A percentile compares a stretch with the other conserved stretches of the same genome.
Conservation (phyloP, 208 protist species). For the Kentomonas sorsogonicus region DNA sequence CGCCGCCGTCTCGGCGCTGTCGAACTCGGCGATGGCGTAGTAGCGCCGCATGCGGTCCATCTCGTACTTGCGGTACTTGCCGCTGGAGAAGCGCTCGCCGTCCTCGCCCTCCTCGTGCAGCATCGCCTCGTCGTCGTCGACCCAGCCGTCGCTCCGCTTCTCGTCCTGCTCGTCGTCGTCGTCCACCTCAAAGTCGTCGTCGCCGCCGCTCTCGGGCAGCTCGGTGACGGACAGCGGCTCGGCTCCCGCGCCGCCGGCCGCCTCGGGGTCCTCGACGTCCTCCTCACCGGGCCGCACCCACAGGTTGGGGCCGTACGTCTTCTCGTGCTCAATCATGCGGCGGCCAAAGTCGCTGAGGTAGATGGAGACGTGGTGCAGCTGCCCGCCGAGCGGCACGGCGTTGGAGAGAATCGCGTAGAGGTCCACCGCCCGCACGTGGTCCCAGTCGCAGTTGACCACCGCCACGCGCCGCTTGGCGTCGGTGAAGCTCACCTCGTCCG, state of each 20-base stretch:
- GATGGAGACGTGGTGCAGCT: slow-evolving; percentile 83
- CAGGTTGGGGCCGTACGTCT: slow-evolving; percentile 69
- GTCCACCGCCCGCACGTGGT: slow-evolving; percentile 91
- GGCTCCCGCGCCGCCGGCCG: background rate
- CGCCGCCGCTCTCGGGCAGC: slow-evolving; percentile 25
- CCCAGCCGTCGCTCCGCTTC: slow-evolving; percentile 52
- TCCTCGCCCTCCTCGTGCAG: slow-evolving; percentile 71
- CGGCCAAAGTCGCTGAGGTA: slow-evolving; percentile 96
- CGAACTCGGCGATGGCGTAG: slow-evolving; percentile 96
- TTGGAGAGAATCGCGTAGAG: slow-evolving; percentile 94
- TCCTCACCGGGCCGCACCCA: slow-evolving; percentile 62
- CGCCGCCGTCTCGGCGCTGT: slow-evolving; percentile 86
- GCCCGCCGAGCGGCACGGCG: slow-evolving; percentile 92
- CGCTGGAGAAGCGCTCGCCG: slow-evolving; percentile 85
- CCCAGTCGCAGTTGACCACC: slow-evolving; percentile 96
- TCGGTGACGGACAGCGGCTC: slow-evolving; percentile 23
- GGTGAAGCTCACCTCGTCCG: slow-evolving; percentile 70
- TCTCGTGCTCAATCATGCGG: slow-evolving; percentile 87
- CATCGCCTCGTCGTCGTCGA: slow-evolving; percentile 73
- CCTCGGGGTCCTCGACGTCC: slow-evolving; percentile 12
- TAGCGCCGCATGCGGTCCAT: slow-evolving; percentile 94
- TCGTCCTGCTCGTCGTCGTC: slow-evolving; percentile 47
- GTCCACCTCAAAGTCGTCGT: no score
- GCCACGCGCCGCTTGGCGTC: slow-evolving; percentile 86
- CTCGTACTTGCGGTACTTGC: slow-evolving; percentile 92